These are phyloP conservation scores for Moesziomyces antarcticus DNA, from an alignment of 1,284 basidiomycete genomes.

Conservation along the genomic window DNA sequence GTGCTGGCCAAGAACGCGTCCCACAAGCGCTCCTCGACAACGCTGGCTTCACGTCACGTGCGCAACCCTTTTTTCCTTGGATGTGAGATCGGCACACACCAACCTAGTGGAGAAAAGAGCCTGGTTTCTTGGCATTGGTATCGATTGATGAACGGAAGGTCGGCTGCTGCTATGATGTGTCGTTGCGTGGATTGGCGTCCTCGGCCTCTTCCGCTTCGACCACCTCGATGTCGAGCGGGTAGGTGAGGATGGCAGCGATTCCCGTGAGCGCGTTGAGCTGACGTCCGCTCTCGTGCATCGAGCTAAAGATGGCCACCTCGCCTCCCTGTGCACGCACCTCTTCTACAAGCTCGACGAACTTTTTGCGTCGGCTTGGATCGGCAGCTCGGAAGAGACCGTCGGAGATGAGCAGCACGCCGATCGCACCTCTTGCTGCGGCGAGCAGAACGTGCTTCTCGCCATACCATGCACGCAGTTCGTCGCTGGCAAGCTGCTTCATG, in stretches of 20 bases:
- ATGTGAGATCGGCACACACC: constrained; percentile 3
- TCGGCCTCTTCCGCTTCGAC: constrained; percentile 72
- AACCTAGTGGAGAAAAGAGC: no score
- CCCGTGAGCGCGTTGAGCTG: constrained; percentile 93
- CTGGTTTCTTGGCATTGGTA: no score
- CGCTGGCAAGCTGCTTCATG: constrained; percentile 87
- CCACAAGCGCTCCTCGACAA: no score
- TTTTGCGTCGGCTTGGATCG: constrained; percentile 68
- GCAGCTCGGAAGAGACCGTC: constrained; percentile 84
- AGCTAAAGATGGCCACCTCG: constrained; percentile 94
- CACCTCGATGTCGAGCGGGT: constrained; percentile 89
- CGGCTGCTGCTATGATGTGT: neutral
- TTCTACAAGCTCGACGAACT: constrained; percentile 90
- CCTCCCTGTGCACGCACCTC: constrained; percentile 87
- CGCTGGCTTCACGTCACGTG: no score
- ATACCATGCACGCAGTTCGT: constrained; percentile 98
- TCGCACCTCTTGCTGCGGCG: constrained; percentile 90
- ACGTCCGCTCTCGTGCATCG: constrained; percentile 94
- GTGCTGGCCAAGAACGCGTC: no score
- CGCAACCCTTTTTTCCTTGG: no score
- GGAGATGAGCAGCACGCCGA: constrained; percentile 93
- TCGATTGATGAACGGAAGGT: no score
- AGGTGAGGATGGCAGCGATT: constrained; percentile 93
- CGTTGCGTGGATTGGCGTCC: constrained; percentile 26
- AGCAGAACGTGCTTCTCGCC: constrained; percentile 92